phyloP scores from a whole-genome alignment of 768 basidiomycete genomes.

The Tubosaeta sp. region DNA sequence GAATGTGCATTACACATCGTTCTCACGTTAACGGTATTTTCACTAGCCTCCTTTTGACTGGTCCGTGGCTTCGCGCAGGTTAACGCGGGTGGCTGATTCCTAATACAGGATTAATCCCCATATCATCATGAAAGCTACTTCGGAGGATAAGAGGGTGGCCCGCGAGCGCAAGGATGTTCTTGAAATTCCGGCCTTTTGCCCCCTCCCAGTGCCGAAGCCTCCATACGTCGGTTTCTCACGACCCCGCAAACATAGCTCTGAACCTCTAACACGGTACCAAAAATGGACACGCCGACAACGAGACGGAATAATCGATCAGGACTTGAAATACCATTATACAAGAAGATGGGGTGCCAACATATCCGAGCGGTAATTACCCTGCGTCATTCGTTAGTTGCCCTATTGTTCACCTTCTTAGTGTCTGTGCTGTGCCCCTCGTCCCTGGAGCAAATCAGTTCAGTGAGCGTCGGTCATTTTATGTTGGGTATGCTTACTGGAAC shows the following conservation, averaged over 20 bases:
- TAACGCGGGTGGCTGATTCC: slow-evolving; percentile 1
- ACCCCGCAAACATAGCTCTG: slow-evolving; percentile 38
- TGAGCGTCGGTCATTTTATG: slow-evolving; percentile 21
- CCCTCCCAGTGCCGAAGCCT: slow-evolving; percentile 22
- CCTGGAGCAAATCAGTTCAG: slow-evolving; percentile 50
- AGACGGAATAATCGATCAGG: slow-evolving; percentile 16
- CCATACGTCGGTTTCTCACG: slow-evolving; percentile 44
- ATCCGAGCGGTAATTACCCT: slow-evolving; percentile 48
- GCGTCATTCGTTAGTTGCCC: background rate
- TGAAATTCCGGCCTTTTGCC: slow-evolving; percentile 46
- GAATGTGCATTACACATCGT: slow-evolving; percentile 4
- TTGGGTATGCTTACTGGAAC: background rate
- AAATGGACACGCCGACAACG: slow-evolving; percentile 31
- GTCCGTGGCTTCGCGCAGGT: slow-evolving; percentile 28
- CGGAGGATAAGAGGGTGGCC: slow-evolving; percentile 31
- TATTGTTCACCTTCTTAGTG: slow-evolving; percentile 30
- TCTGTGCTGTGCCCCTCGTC: slow-evolving; percentile 50
- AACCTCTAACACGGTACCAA: slow-evolving; percentile 45
- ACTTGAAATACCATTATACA: slow-evolving; percentile 58
- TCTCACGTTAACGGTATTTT: slow-evolving; percentile 2
- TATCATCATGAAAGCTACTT: slow-evolving; percentile 30
- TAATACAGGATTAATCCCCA: slow-evolving; percentile 56
- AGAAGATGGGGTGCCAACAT: slow-evolving; percentile 34
- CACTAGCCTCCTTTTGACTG: slow-evolving; percentile 66
- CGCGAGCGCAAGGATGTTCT: slow-evolving; percentile 31